A percentile compares a stretch with the other conserved stretches of the same genome.
Conservation (phyloP, 306 rosid genomes). For the Rubus idaeus region DNA sequence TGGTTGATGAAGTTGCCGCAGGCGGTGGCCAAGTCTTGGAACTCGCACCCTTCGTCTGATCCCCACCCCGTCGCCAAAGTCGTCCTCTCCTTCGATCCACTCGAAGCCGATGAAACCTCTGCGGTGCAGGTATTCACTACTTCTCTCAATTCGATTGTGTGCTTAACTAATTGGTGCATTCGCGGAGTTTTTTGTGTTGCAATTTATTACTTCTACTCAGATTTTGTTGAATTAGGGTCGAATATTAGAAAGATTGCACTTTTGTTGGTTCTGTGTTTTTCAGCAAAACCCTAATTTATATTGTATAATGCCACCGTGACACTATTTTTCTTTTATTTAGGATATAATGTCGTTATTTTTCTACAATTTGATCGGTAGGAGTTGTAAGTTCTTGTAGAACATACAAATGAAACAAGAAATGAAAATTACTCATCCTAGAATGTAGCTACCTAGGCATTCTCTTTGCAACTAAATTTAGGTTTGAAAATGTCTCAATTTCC, state of each 20-base stretch:
- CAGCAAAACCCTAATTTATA: neutral
- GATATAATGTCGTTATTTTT: too few relatives aligned
- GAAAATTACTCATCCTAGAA: neutral
- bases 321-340: too few relatives aligned
- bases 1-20: conserved; percentile 98
- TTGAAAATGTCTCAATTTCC: neutral
- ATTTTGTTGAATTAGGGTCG: neutral
- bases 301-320: neutral
- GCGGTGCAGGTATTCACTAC: conserved; percentile 54
- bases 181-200: neutral
- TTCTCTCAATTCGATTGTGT: conserved; percentile 4
- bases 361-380: neutral
- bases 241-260: neutral
- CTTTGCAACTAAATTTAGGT: neutral
- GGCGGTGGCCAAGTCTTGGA: conserved; percentile 89
- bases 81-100: conserved; percentile 90
- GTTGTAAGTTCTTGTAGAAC: neutral
- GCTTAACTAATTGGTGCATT: neutral
- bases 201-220: neutral
- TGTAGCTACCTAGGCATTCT: neutral
- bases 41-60: conserved; percentile 67
- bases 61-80: conserved; percentile 84
- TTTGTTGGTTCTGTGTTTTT: neutral
- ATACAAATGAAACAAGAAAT: neutral
- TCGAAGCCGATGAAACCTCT: conserved; percentile 73